Evolutionary conservation across 2,329 filamentous ascomycete genomes (phyloP).

Genomic region (Leptosphaerulina australis): DNA sequence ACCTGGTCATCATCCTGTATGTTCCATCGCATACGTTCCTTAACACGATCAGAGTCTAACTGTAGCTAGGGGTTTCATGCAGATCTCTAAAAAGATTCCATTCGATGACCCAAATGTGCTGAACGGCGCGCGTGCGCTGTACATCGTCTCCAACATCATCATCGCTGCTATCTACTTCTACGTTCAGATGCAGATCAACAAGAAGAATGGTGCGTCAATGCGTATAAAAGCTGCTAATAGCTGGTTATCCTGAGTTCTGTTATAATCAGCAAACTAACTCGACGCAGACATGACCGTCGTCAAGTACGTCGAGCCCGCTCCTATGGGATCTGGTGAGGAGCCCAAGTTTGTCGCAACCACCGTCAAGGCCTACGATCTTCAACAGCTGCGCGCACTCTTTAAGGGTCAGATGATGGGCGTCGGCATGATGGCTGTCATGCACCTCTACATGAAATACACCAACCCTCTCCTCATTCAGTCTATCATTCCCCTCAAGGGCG

Average conservation of each 20-base stretch:
- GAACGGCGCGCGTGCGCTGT: constrained; percentile 67
- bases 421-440: constrained; percentile 98
- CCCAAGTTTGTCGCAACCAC: constrained; percentile 96
- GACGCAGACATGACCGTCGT: constrained; percentile 86
- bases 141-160: constrained; percentile 76
- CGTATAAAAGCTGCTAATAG: not conserved
- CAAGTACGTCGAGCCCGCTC: constrained; percentile 96
- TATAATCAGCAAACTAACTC: constrained; percentile 19
- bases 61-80: constrained; percentile 76
- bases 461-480: constrained; percentile 98
- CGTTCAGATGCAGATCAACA: constrained; percentile 83
- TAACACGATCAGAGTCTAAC: constrained; percentile 3
- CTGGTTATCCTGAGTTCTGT: not conserved
- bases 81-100: constrained; percentile 92
- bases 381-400: constrained; percentile 83
- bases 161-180: constrained; percentile 86
- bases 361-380: constrained; percentile 89
- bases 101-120: constrained; percentile 85
- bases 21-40: constrained; percentile 1
- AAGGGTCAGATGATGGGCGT: constrained; percentile 94
- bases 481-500: constrained; percentile 96
- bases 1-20: constrained; percentile 48
- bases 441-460: constrained; percentile 99
- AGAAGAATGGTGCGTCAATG: constrained; percentile 85
- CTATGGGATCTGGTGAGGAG: constrained; percentile 92